Evolutionary conservation across 371 early-diverging fungal genomes (phyloP).

Genomic region (Catenaria anguillulae): DNA sequence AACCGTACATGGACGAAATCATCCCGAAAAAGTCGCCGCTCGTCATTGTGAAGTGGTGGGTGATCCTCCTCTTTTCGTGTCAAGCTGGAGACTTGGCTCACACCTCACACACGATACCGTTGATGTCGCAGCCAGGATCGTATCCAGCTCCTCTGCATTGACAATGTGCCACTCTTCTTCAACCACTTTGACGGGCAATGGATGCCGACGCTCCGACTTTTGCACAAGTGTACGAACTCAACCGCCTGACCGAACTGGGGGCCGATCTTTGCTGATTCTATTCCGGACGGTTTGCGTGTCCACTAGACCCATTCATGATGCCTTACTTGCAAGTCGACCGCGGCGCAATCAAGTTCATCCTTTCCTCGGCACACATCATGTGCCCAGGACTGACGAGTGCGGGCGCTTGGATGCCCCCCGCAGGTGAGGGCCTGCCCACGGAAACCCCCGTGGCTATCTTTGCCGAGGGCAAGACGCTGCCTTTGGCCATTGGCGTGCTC

Average conservation of each 20-base stretch:
- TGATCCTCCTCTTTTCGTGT: too few relatives aligned
- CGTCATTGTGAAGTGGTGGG: conserved; percentile 70
- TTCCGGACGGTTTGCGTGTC: too few relatives aligned
- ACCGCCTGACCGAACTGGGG: too few relatives aligned
- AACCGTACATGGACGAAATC: conserved; percentile 70
- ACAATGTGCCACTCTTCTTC: conserved; percentile 77
- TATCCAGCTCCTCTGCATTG: conserved; percentile 58
- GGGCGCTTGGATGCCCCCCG: conserved; percentile 56
- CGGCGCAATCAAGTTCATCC: conserved; percentile 94
- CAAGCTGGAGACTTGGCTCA: too few relatives aligned
- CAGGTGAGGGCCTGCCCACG: conserved; percentile 42
- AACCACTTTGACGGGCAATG: conserved; percentile 87
- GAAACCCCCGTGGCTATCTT: conserved; percentile 71
- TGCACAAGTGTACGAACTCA: conserved; percentile 72
- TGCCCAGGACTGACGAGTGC: conserved; percentile 92
- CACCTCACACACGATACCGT: background rate
- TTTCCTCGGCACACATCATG: conserved; percentile 95
- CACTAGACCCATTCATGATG: conserved; percentile 82
- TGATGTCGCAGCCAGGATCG: conserved; percentile 56
- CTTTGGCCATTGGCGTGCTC: conserved; percentile 72
- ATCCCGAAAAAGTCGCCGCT: conserved; percentile 84
- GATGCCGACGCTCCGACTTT: conserved; percentile 65
- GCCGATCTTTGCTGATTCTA: background rate
- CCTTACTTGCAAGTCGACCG: conserved; percentile 85
- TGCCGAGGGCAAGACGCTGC: conserved; percentile 93